These are phyloP conservation scores for Eruca vesicaria DNA, from an alignment of 441 rosid genomes.

Conservation along the genomic window DNA sequence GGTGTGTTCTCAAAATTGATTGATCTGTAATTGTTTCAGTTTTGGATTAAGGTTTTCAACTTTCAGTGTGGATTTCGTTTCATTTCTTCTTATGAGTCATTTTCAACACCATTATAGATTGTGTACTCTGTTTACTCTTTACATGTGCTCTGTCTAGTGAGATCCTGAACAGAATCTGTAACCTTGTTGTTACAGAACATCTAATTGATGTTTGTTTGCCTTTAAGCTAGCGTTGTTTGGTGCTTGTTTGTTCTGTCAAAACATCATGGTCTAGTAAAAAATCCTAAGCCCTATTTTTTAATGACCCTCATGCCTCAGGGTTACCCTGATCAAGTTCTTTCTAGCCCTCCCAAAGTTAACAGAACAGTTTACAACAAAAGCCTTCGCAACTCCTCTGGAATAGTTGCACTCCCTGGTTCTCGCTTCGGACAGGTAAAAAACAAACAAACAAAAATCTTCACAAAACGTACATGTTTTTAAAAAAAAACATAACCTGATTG, in stretches of 20 bases:
- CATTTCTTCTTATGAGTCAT: background rate
- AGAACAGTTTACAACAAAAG: slow-evolving; percentile 61
- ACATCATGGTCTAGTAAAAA: too few species aligned
- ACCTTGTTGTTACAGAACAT: background rate
- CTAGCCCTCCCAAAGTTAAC: background rate
- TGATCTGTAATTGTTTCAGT: background rate
- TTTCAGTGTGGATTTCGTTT: background rate
- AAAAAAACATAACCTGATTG: background rate
- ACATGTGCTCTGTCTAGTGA: background rate
- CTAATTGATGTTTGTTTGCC: background rate
- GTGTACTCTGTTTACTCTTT: background rate
- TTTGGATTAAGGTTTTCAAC: background rate
- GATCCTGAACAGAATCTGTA: background rate
- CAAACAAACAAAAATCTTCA: slow-evolving; percentile 30
- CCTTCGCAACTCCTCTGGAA: slow-evolving; percentile 83
- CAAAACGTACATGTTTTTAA: background rate
- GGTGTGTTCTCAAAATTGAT: slow-evolving; percentile 3
- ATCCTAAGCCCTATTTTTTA: too few species aligned
- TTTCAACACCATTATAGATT: background rate
- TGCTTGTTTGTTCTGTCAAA: too few species aligned
- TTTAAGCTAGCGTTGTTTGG: too few species aligned
- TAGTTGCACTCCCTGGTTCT: slow-evolving; percentile 90
- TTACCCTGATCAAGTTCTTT: background rate
- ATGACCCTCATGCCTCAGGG: background rate
- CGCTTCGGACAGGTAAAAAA: slow-evolving; percentile 90